phyloP scores from a whole-genome alignment of 2,329 filamentous ascomycete genomes.

The Penicillium sp. region DNA sequence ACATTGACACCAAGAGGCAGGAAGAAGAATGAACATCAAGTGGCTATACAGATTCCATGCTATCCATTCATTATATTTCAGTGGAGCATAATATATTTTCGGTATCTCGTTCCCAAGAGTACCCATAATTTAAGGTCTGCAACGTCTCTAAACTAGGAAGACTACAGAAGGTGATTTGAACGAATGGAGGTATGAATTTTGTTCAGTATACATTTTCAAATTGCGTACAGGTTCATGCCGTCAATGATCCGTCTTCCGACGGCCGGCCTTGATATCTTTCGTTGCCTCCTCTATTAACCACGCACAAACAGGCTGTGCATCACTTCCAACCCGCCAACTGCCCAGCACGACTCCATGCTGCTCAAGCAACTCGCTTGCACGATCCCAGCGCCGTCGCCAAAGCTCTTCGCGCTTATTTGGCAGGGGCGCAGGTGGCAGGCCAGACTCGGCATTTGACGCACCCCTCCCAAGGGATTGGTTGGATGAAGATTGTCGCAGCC shows the following conservation, averaged over 20 bases:
- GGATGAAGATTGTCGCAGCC: constrained; percentile 24
- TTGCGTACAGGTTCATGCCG: background rate
- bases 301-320: constrained; percentile 46
- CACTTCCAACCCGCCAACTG: constrained; percentile 48
- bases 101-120: too few relatives aligned
- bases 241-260: background rate
- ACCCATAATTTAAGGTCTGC: too few relatives aligned
- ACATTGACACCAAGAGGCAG: too few relatives aligned
- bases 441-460: constrained; percentile 18
- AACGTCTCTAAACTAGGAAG: too few relatives aligned
- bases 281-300: constrained; percentile 44
- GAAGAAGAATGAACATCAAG: too few relatives aligned
- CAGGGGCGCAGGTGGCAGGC: constrained; percentile 31
- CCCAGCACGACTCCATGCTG: constrained; percentile 45
- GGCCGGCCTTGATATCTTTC: constrained; percentile 22
- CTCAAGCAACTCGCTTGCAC: constrained; percentile 45
- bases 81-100: too few relatives aligned
- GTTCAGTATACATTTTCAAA: background rate
- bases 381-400: constrained; percentile 50
- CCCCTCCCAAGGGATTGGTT: constrained; percentile 12
- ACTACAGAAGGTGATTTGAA: background rate
- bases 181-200: background rate
- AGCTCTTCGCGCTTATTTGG: constrained; percentile 51
- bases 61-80: too few relatives aligned
- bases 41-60: too few relatives aligned